Base-by-base conservation (phyloP, 768 basidiomycete genomes). In the Lepiota venenata region DNA sequence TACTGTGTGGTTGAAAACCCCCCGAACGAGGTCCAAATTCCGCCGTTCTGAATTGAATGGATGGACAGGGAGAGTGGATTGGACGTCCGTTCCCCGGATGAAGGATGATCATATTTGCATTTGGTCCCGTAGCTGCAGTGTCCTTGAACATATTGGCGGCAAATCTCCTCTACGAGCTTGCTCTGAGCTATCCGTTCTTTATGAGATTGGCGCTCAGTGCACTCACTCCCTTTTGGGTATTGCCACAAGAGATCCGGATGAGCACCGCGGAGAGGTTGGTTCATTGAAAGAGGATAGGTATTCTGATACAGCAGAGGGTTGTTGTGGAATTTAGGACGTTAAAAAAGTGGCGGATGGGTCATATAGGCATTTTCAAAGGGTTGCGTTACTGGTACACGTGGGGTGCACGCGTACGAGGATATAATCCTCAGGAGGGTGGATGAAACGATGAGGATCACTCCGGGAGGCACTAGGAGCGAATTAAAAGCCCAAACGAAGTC, bases 81-180 rank as follows among this genome's bases (percentile, higher is more conserved):
- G 15, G 44, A 18, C 11, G 29, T 37, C 36, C 35, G 50, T 15
- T 47, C 53, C 22, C 53, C 45, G n/a, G 32, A 25, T 41, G 38
- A 38, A 21, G 53, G 53, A 27, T 55, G 53, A 32, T 55, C 46
- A 16, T 55, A 55, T 48, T 55, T 55, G 40, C 53, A 55, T 15
- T 44, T 36, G 21, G 29, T 9, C 3, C 53, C 53, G 37, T 55
- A 55, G 27, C 32, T 55, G 27, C 53, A 55, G 22, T 47, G 48
- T 15, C 53, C 53, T 48, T 55, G 53, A 21, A 55, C 29, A n/a
- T 55, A 55, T 36, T 55, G 53, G 11, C 53, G 53, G 21, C 53
- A 55, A 22, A 55, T 37, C 29, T 47, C 39, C 40, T 55, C 53
- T 55, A 10, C 20, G 10, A 11, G 16, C 12, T 2, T 20, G 6